Evolutionary conservation across 352 stramenopile genomes (phyloP), one percentile per base, ranked within the genome.

Genomic region (Pythium guiyangense): DNA sequence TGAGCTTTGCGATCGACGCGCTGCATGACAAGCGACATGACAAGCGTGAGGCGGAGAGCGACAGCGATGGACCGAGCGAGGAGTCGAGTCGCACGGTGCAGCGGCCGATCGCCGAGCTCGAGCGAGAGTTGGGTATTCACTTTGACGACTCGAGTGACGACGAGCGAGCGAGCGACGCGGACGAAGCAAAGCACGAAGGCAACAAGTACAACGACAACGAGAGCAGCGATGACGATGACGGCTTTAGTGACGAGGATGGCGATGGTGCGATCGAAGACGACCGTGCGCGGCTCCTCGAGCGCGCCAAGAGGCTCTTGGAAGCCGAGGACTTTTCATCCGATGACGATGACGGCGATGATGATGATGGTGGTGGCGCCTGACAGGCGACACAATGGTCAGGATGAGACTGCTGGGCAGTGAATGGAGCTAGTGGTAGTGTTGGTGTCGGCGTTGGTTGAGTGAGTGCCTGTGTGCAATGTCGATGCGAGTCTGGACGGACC

Each of bases 91-190:
- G 27, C 56, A 45, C 68, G 18, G 45, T 86, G 29, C 81, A 91
- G 44, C 74, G 78, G 17, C 77, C 81, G 17, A 88, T 91, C 51
- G 78, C 81, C 22, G 78, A 91, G 53, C 66, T 91, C 18, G 78
- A 91, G 60, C 70, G 70, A 53, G 81, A 84, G 52, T 64, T 91
- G 8, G 81, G 78, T 0, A 85, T 88, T 47, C 73, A 62, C 29
- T 88, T 91, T 37, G 70, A 86, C 35, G 74, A 79, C 48, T 62
- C 81, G 18, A 86, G 71, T 17, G 75, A 86, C 27, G 75, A 85
- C 59, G 74, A 85, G 63, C 68, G 83, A 48, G 31, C 2, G 6
- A 37, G 31, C 12, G 31, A 10, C 31, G 31, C 0, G 2, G 31
- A 37, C 5, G 31, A 37, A 37, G 31, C 31, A 12, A 82, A 83